A percentile compares a stretch with the other conserved stretches of the same genome.
These are phyloP conservation scores for Globisporangium acanthophoron DNA, from an alignment of 352 stramenopile genomes.

Conservation along the genomic window DNA sequence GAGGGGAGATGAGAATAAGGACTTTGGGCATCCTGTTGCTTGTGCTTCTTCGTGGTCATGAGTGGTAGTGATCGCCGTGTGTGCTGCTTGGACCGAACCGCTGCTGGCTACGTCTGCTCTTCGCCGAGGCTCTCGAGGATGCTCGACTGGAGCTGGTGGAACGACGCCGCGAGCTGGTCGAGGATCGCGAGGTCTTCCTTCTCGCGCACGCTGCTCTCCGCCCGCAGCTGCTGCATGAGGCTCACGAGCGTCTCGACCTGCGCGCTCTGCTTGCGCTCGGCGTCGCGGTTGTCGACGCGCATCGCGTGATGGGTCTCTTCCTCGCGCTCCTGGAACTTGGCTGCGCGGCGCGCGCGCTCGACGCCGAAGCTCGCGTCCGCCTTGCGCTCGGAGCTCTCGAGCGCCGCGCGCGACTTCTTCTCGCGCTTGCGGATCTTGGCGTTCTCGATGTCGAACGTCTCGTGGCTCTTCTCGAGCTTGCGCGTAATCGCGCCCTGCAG, in stretches of 20 bases:
- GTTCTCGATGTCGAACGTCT: slow-evolving; percentile 93
- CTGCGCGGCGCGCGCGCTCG: slow-evolving; percentile 53
- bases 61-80: no score
- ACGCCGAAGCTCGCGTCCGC: slow-evolving; percentile 57
- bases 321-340: slow-evolving; percentile 55
- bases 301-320: slow-evolving; percentile 66
- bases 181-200: slow-evolving; percentile 75
- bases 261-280: slow-evolving; percentile 36
- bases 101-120: slow-evolving; percentile 10
- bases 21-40: slow-evolving; percentile 11
- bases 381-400: slow-evolving; percentile 61
- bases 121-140: slow-evolving; percentile 82
- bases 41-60: neutral
- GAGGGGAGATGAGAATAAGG: slow-evolving; percentile 12
- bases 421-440: slow-evolving; percentile 90
- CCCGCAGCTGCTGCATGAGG: slow-evolving; percentile 42
- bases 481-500: slow-evolving; percentile 84
- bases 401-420: slow-evolving; percentile 72
- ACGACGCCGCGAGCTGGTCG: slow-evolving; percentile 71
- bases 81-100: neutral
- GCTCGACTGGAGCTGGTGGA: slow-evolving; percentile 70
- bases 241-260: slow-evolving; percentile 48
- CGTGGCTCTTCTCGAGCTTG: slow-evolving; percentile 86
- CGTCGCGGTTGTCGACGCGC: slow-evolving; percentile 56
- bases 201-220: slow-evolving; percentile 43